Evolutionary conservation across 1,284 basidiomycete genomes (phyloP).

Genomic region (Mixia osmundae): DNA sequence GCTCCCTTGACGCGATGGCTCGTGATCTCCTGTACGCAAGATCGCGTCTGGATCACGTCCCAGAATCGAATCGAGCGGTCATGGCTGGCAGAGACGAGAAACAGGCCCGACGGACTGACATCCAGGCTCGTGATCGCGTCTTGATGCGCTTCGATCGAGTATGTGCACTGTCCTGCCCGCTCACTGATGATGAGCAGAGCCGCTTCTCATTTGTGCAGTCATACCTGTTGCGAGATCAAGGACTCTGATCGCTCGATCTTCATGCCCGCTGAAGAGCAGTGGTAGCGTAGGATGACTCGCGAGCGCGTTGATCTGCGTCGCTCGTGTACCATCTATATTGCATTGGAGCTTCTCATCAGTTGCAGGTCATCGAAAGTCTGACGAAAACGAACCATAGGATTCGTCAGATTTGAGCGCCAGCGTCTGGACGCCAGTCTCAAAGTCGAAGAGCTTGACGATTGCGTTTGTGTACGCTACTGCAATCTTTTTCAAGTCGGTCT

Average conservation of each 20-base stretch:
- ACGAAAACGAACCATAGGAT: constrained; percentile 35
- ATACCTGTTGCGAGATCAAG: constrained; percentile 61
- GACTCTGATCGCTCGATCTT: constrained; percentile 77
- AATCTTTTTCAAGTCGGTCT: constrained; percentile 29
- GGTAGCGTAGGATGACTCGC: constrained; percentile 78
- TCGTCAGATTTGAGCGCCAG: constrained; percentile 41
- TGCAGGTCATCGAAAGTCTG: not conserved
- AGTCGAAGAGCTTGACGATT: constrained; percentile 68
- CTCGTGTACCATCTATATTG: constrained; percentile 36
- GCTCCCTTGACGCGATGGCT: constrained; percentile 59
- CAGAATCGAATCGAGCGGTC: constrained; percentile 88
- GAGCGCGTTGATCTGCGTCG: constrained; percentile 68
- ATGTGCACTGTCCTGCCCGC: constrained; percentile 45
- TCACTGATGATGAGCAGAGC: not conserved
- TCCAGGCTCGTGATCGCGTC: constrained; percentile 76
- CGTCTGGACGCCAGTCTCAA: constrained; percentile 60
- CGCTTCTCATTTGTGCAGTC: constrained; percentile 14
- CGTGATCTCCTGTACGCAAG: constrained; percentile 69
- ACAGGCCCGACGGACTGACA: constrained; percentile 63
- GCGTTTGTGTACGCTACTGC: constrained; percentile 71
- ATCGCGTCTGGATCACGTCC: constrained; percentile 40
- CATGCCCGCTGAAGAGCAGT: constrained; percentile 67
- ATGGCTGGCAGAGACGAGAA: constrained; percentile 69
- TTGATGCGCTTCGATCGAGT: constrained; percentile 73
- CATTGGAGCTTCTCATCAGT: constrained; percentile 6